Evolutionary conservation across 1,284 basidiomycete genomes (phyloP), one percentile per base, ranked within the genome.

Genomic region (Termitomyces sp.): DNA sequence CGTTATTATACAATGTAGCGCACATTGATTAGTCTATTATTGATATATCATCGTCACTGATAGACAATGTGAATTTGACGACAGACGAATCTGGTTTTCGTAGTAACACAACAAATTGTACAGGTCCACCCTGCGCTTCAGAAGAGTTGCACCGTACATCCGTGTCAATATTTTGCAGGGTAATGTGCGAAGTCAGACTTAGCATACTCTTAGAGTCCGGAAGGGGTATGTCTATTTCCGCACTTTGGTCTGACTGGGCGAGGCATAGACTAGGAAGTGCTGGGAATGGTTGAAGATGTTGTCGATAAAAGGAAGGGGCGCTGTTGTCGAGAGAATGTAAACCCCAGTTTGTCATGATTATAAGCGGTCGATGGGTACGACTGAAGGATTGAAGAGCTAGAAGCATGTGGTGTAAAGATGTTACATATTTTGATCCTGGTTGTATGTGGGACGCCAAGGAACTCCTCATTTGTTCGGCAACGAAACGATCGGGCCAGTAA

Each of bases 401-500:
- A 38, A 81, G 63, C 49, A 84, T 75, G 56, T 77, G 72, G 21
- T 73, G 68, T 19, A 82, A 65, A 38, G 76, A 71, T 58, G 68
- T 72, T 50, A 50, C 46, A 59, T 62, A 49, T 52, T 28, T 47
- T 19, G 40, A 48, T 61, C 49, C 56, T 58, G 53, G 50, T n/a
- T 34, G 19, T 15, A 34, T 21, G 38, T 33, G 53, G 42, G 58
- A 57, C 36, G 52, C 41, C 59, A 65, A 54, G 52, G 51, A 58
- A 19, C 63, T 61, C 43, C 72, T 77, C 50, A 74, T 61, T 58
- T 83, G 81, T 65, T 91, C 89, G 33, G 72, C 67, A 39, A 74
- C 72, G 65, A 83, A 84, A 38, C 86, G 82, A 66, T 93, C 89
- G 8, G 75, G 61, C 89, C 90, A 92, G 69, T 88, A 82, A 65